Evolutionary conservation across 176 grass and related monocot species (phyloP).

Genomic region (Pontederia crassipes): DNA sequence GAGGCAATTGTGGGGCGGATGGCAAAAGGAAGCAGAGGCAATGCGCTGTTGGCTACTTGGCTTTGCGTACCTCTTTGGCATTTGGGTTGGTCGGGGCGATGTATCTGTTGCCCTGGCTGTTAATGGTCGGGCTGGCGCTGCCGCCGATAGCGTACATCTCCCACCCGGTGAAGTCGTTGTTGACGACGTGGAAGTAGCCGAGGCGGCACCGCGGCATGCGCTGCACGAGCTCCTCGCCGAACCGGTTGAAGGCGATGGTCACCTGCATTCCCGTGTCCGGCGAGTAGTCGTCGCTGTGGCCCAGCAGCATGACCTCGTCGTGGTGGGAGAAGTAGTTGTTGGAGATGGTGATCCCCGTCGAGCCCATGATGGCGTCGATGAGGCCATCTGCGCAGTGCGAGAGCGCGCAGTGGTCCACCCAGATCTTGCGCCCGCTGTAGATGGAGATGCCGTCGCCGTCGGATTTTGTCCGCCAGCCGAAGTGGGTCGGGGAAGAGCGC

Average conservation of each 20-base stretch:
- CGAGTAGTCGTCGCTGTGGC: slow-evolving; percentile 58
- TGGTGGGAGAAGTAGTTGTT: slow-evolving; percentile 88
- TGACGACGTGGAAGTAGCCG: slow-evolving; percentile 85
- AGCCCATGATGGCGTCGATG: slow-evolving; percentile 81
- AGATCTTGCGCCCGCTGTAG: slow-evolving; percentile 50
- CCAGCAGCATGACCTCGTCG: slow-evolving; percentile 97
- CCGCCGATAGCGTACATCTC: slow-evolving; percentile 98
- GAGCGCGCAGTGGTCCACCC: slow-evolving; percentile 93
- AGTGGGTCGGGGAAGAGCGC: slow-evolving; percentile 68
- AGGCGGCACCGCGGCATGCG: slow-evolving; percentile 66
- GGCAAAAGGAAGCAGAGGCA: too few species aligned
- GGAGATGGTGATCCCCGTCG: slow-evolving; percentile 82
- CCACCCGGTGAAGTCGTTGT: slow-evolving; percentile 91
- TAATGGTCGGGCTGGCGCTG: slow-evolving; percentile 79
- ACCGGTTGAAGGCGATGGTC: slow-evolving; percentile 91
- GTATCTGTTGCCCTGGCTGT: slow-evolving; percentile 95
- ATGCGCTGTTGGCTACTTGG: too few species aligned
- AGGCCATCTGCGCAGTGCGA: slow-evolving; percentile 77
- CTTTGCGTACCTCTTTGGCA: slow-evolving; percentile 65
- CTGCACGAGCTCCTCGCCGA: slow-evolving; percentile 65
- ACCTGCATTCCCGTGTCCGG: slow-evolving; percentile 86
- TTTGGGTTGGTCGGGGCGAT: slow-evolving; percentile 46
- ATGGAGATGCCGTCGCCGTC: slow-evolving; percentile 96
- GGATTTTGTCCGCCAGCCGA: slow-evolving; percentile 55
- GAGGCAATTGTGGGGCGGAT: too few species aligned